Evolutionary conservation across 169 alveolate species (phyloP).

Genomic region (Plasmodium berghei): DNA sequence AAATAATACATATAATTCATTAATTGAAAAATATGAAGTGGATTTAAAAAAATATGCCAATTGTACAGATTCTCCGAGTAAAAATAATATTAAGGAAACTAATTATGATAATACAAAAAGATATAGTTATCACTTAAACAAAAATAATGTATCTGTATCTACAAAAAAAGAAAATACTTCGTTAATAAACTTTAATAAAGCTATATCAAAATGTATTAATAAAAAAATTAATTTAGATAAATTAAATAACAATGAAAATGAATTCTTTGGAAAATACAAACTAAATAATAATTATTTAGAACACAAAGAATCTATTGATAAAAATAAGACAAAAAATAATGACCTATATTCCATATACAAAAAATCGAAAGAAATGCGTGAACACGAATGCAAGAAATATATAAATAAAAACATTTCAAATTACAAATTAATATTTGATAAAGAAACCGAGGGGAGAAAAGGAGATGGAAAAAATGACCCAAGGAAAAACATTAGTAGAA

Average conservation of each 20-base stretch:
- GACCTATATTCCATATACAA: background rate
- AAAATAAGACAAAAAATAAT: slow-evolving; percentile 2
- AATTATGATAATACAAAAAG: background rate
- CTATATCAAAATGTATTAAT: background rate
- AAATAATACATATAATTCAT: slow-evolving; percentile 6
- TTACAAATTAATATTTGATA: slow-evolving; percentile 2
- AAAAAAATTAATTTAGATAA: slow-evolving; percentile 1
- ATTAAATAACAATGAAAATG: slow-evolving; percentile 19
- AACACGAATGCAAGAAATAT: slow-evolving; percentile 9
- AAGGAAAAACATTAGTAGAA: background rate
- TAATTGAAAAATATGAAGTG: slow-evolving; percentile 15
- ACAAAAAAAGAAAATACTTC: slow-evolving; percentile 22
- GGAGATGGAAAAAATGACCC: slow-evolving; percentile 12
- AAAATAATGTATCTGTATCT: slow-evolving; percentile 5
- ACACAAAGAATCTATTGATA: slow-evolving; percentile 10
- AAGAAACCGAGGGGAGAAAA: slow-evolving; percentile 8
- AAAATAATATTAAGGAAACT: slow-evolving; percentile 6
- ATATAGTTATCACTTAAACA: background rate
- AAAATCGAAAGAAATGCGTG: slow-evolving; percentile 14
- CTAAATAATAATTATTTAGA: slow-evolving; percentile 15
- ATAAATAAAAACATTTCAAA: slow-evolving; percentile 3
- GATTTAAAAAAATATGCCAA: slow-evolving; percentile 6
- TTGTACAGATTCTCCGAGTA: background rate
- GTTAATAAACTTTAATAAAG: slow-evolving; percentile 1
- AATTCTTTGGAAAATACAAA: slow-evolving; percentile 11